These are phyloP conservation scores for Monosporascus sp. DNA, from an alignment of 2,329 filamentous ascomycete species.

Conservation along the genomic window DNA sequence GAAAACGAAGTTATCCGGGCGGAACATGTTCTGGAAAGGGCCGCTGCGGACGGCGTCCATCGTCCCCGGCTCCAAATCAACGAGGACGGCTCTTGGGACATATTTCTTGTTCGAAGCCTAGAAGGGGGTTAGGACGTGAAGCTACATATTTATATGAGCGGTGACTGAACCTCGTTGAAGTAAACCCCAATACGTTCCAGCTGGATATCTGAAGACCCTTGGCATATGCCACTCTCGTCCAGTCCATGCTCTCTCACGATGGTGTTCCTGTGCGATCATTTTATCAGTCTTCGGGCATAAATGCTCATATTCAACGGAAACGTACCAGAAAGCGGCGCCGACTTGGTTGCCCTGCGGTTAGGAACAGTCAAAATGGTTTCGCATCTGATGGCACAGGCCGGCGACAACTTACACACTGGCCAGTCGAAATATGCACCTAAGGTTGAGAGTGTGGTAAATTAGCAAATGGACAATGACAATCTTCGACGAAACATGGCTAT, in stretches of 20 bases:
- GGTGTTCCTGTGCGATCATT: conserved; percentile 53
- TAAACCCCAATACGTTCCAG: conserved; percentile 99
- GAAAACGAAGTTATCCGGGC: conserved; percentile 99
- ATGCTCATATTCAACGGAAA: not conserved
- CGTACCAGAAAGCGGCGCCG: conserved; percentile 98
- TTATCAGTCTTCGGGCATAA: too few relatives aligned
- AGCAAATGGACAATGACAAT: too few relatives aligned
- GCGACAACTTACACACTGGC: conserved; percentile 62
- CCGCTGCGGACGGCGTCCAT: conserved; percentile 99
- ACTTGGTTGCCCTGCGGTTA: conserved; percentile 81
- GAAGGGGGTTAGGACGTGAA: conserved; percentile 7
- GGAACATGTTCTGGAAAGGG: conserved; percentile 98
- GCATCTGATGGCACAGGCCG: too few relatives aligned
- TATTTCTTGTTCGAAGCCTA: conserved; percentile 97
- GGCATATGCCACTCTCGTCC: conserved; percentile 96
- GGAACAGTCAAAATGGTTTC: too few relatives aligned
- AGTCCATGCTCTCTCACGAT: conserved; percentile 92
- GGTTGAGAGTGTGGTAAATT: conserved; percentile 22
- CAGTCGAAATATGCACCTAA: conserved; percentile 99
- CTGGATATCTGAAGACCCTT: conserved; percentile 96
- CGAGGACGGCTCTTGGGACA: conserved; percentile 96
- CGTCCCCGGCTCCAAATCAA: conserved; percentile 98
- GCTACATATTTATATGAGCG: not conserved
- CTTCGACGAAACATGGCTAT: too few relatives aligned
- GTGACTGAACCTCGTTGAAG: conserved; percentile 65